phyloP scores from a whole-genome alignment of 1,139 yeast genomes.

The Nadsonia commutata region DNA sequence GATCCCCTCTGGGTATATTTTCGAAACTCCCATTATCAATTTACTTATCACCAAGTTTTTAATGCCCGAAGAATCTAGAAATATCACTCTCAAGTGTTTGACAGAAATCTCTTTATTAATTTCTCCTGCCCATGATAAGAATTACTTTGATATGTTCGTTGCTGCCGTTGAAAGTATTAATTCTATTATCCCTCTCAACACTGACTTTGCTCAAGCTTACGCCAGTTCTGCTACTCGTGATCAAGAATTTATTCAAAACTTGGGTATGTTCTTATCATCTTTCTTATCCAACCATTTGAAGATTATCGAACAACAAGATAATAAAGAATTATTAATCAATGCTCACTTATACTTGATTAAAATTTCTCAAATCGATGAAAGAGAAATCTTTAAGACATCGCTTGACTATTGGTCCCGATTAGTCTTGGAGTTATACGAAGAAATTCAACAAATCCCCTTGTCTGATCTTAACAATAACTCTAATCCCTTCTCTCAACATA shows the following conservation, averaged over 20 bases:
- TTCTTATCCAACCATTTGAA: conserved; percentile 64
- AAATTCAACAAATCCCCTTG: conserved; percentile 67
- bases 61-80: conserved; percentile 66
- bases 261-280: conserved; percentile 84
- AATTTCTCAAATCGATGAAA: conserved; percentile 81
- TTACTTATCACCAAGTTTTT: conserved; percentile 63
- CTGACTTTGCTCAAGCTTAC: conserved; percentile 64
- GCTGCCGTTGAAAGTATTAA: conserved; percentile 60
- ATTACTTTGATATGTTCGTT: conserved; percentile 58
- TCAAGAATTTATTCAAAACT: conserved; percentile 89
- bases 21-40: conserved; percentile 68
- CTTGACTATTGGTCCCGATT: conserved; percentile 87
- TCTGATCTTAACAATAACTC: conserved; percentile 37
- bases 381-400: conserved; percentile 90
- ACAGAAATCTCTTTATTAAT: conserved; percentile 73
- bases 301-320: conserved; percentile 53
- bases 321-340: conserved; percentile 46
- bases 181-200: conserved; percentile 55
- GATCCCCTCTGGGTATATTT: conserved; percentile 84
- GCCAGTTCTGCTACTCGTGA: conserved; percentile 64
- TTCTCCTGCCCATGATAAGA: conserved; percentile 48
- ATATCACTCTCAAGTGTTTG: conserved; percentile 75
- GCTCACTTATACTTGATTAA: conserved; percentile 74
- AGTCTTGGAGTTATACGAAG: conserved; percentile 68
- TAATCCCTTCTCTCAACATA: conserved; percentile 26